Evolutionary conservation across 495 filamentous ascomycete species (phyloP).

Genomic region (Aspergillus haitiensis): DNA sequence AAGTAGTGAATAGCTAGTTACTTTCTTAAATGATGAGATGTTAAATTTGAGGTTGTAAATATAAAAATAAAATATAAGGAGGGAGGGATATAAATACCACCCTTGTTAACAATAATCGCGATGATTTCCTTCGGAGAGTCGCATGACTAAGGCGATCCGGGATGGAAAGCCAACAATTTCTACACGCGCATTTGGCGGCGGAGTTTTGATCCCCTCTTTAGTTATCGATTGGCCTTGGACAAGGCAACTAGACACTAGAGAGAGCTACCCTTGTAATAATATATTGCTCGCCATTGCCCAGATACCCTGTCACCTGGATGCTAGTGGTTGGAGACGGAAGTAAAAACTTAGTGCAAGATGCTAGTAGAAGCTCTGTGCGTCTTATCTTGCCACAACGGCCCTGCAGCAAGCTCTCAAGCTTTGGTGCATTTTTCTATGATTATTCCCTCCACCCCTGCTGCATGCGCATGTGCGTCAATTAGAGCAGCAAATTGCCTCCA

Average conservation of each 20-base stretch:
- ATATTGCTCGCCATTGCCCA: not conserved
- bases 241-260: not conserved
- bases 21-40: too few species aligned
- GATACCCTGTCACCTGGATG: not conserved
- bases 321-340: not conserved
- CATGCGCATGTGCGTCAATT: slow-evolving; percentile 27
- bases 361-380: not conserved
- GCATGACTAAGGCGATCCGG: not conserved
- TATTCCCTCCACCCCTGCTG: slow-evolving; percentile 16
- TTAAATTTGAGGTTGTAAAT: too few species aligned
- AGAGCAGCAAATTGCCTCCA: slow-evolving; percentile 22
- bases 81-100: too few species aligned
- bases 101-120: too few species aligned
- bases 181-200: slow-evolving; percentile 10
- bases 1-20: not conserved
- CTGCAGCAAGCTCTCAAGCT: slow-evolving; percentile 20
- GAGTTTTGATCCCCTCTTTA: not conserved
- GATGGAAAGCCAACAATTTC: not conserved
- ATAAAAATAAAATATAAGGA: not conserved
- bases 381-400: slow-evolving; percentile 13
- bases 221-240: not conserved
- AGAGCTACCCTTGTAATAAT: not conserved
- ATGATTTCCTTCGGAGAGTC: not conserved
- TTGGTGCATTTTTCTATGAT: slow-evolving; percentile 11
- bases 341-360: not conserved